phyloP scores from a whole-genome alignment of 192 early-diverging fungal species.

The Coemansia guatemalensis region DNA sequence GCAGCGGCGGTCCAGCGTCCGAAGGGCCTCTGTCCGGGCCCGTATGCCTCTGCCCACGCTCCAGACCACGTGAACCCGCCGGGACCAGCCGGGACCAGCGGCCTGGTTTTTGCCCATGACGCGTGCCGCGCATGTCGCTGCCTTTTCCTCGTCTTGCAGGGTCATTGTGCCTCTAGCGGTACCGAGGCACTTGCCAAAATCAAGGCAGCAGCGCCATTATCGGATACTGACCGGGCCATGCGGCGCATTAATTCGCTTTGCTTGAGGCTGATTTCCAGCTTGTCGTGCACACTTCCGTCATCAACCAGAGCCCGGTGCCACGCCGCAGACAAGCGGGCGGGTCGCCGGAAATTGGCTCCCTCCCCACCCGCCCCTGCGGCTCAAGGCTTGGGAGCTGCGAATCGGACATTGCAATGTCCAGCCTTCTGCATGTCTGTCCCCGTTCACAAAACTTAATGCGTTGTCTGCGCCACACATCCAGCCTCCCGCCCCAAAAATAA shows the following conservation, averaged over 20 bases:
- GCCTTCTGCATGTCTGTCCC: neutral
- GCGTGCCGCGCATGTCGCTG: too few relatives aligned
- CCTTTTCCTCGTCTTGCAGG: too few relatives aligned
- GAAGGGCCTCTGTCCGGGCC: too few relatives aligned
- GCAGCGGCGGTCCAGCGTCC: too few relatives aligned
- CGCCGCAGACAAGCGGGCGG: neutral
- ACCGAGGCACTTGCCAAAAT: constrained; percentile 1
- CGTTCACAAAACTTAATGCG: neutral
- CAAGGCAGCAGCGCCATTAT: constrained; percentile 6
- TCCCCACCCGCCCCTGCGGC: neutral
- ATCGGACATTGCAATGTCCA: neutral
- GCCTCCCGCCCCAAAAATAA: neutral
- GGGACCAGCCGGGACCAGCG: too few relatives aligned
- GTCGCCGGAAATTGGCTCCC: neutral
- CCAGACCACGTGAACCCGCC: too few relatives aligned
- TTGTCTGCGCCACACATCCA: neutral
- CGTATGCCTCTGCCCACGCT: too few relatives aligned
- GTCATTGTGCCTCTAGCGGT: too few relatives aligned
- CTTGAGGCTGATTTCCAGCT: neutral
- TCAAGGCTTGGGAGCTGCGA: neutral
- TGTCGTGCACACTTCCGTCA: neutral
- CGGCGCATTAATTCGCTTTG: neutral
- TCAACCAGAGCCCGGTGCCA: neutral
- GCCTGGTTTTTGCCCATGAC: too few relatives aligned
- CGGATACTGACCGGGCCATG: neutral